Conservation (phyloP, 2,329 filamentous ascomycete species). For the Aulographum hederae region DNA sequence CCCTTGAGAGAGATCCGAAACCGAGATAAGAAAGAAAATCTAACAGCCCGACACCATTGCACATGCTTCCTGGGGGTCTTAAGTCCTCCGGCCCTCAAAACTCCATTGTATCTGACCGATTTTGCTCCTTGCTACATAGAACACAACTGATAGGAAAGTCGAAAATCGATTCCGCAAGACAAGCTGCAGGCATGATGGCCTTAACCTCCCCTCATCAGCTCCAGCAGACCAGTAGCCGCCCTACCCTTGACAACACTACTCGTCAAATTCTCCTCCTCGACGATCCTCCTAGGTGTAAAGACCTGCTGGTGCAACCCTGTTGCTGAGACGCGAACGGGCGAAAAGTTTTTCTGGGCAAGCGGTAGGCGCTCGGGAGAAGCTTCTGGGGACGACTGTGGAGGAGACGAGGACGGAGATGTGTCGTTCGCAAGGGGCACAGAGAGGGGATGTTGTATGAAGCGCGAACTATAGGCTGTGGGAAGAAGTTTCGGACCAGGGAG, state of each 20-base stretch:
- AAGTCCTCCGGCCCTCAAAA: no score
- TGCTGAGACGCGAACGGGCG: constrained; percentile 9
- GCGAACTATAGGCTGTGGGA: constrained; percentile 19
- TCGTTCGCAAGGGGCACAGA: constrained; percentile 4
- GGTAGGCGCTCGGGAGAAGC: not conserved
- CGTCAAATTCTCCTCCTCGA: constrained; percentile 19
- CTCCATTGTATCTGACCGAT: no score
- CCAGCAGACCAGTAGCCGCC: constrained; percentile 34
- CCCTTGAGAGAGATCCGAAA: no score
- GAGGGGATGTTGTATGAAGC: constrained; percentile 16
- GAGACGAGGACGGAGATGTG: constrained; percentile 9
- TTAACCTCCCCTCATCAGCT: constrained; percentile 19
- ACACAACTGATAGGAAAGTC: no score
- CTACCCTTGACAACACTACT: constrained; percentile 30
- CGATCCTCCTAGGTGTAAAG: constrained; percentile 8
- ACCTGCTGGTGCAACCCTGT: constrained; percentile 5
- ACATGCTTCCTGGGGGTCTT: no score
- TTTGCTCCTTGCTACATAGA: no score
- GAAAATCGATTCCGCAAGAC: no score
- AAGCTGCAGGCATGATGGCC: no score
- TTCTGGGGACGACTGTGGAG: not conserved
- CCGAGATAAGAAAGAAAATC: no score
- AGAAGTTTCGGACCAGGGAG: constrained; percentile 20
- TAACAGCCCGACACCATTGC: no score
- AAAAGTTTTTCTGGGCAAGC: no score